These are phyloP conservation scores for Calonectria ilicicola DNA, from an alignment of 2,329 filamentous ascomycete genomes.

Conservation along the genomic window DNA sequence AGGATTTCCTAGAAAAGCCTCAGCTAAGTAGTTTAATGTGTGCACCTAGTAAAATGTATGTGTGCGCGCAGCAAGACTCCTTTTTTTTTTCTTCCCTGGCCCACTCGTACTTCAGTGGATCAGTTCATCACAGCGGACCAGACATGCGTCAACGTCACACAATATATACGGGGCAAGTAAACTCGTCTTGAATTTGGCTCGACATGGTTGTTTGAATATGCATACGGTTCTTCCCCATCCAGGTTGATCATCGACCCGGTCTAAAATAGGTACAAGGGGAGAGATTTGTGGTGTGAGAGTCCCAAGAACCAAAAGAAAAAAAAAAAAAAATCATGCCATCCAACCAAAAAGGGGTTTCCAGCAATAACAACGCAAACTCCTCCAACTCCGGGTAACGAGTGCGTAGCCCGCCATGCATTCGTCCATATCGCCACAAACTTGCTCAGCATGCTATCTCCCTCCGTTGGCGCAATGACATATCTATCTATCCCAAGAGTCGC, in stretches of 20 bases:
- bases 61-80: too few species aligned
- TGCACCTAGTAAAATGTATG: too few species aligned
- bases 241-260: constrained; percentile 6
- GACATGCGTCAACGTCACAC: background rate
- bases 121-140: background rate
- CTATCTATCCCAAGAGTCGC: constrained; percentile 43
- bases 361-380: constrained; percentile 41
- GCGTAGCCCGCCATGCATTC: constrained; percentile 43
- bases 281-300: constrained; percentile 18
- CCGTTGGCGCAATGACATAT: constrained; percentile 30
- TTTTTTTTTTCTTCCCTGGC: background rate
- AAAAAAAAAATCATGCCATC: constrained; percentile 33
- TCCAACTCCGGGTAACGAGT: constrained; percentile 44
- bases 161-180: background rate
- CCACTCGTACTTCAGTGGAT: background rate
- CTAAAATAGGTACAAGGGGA: constrained; percentile 3
- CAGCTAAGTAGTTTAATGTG: too few species aligned
- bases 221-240: background rate
- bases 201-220: constrained; percentile 1
- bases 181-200: background rate
- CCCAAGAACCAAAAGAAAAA: constrained; percentile 14
- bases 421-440: constrained; percentile 15
- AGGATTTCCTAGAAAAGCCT: too few species aligned
- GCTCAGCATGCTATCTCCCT: constrained; percentile 18
- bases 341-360: background rate